Percentiles rank a stretch among this genome's conserved stretches.
Conservation (phyloP, 345 rosid genomes). For the Microcos paniculata region DNA sequence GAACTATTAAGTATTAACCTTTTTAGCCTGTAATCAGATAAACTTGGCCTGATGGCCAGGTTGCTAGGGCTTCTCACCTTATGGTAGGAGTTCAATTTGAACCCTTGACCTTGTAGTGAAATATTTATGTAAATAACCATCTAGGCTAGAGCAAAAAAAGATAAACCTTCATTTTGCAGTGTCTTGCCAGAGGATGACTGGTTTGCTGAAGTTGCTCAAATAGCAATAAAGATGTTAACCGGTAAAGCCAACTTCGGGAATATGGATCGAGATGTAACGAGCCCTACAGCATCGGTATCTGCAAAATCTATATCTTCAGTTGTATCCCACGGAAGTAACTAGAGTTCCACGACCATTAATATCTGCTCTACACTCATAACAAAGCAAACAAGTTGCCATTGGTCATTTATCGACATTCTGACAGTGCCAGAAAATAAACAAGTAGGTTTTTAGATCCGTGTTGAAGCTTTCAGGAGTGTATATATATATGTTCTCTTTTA, state of each 20-base stretch:
- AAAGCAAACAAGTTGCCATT: not conserved
- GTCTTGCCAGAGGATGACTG: slow-evolving; percentile 87
- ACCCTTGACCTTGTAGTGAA: too few species aligned
- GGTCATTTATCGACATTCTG: not conserved
- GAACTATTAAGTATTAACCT: not conserved
- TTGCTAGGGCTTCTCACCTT: too few species aligned
- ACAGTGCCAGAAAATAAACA: not conserved
- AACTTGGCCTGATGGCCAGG: too few species aligned
- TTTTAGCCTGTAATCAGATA: not conserved
- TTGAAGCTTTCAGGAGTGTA: not conserved
- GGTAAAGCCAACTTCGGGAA: slow-evolving; percentile 59
- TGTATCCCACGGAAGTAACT: slow-evolving; percentile 44
- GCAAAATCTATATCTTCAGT: slow-evolving; percentile 32
- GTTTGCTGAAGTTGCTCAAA: slow-evolving; percentile 89
- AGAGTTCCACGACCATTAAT: slow-evolving; percentile 9
- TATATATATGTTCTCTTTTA: not conserved
- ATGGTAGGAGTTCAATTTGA: too few species aligned
- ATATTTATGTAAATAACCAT: too few species aligned
- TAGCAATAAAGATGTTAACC: slow-evolving; percentile 73
- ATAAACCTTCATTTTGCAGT: too few species aligned
- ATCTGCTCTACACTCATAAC: not conserved
- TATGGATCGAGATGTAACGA: slow-evolving; percentile 49
- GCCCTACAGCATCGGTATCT: slow-evolving; percentile 52
- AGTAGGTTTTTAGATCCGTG: not conserved
- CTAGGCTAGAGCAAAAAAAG: too few species aligned